Base-by-base conservation (phyloP, 345 rosid species). In the Moricandia arvensis region DNA sequence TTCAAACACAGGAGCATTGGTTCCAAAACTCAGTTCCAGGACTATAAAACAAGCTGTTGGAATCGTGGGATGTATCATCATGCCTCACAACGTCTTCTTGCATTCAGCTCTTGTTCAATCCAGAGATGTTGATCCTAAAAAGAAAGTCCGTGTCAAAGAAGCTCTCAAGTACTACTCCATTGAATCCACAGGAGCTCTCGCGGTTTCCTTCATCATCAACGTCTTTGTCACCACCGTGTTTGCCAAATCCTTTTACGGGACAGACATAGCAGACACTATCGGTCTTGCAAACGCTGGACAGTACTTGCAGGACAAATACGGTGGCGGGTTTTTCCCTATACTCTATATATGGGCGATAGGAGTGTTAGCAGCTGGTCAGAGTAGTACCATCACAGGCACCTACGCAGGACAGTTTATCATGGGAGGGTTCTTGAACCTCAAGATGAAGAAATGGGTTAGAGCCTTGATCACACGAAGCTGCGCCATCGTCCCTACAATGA, bases 11-110 rank as follows among this genome's bases (percentile, higher is more conserved):
- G 96, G 98, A 61, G 68, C 93, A 21, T 70, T 94, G 83, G 74
- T 94, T 16, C 97, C 96, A 8, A 89, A 88, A 70, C 97, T 94
- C 16, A 88, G 93, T 80, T 91, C 97, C 0, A 89, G 79, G 85
- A 94, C 98, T 26, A 91, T 94, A 73, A 79, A 86, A 60, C 96
- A 94, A 80, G 98, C 93, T 29, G 97, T 91, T 68, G 98, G 97
- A 61, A 88, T 90, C 9, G 97, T 94, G 62, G 98, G 98, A 70
- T 91, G 98, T 78, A 84, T 94, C 16, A 94, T 94, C 26, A 94
- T 94, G 98, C 97, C 98, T 30, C 97, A 95, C 86, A 95, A 95
- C 41, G 92, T 92, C 33, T 95, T 92, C 85, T 86, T 95, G 84
- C 99, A 92, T 78, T 92, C 99, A 5, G 96, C 99, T 59, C 97